Base-by-base conservation (phyloP, 2,329 filamentous ascomycete genomes). In the Zasmidium cellare region DNA sequence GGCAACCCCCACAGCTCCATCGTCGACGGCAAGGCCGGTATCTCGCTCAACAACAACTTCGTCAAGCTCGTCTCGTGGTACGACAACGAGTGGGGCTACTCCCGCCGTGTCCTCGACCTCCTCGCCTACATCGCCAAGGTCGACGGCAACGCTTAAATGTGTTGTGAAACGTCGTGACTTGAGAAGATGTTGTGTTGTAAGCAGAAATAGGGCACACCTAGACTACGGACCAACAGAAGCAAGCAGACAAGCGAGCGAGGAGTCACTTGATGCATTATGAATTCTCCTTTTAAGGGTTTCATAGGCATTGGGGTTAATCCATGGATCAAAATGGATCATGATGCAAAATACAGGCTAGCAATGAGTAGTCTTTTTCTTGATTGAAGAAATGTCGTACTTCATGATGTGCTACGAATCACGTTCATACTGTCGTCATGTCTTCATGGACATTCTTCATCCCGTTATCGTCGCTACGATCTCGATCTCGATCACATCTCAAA, bases 1-100 rank as follows among this genome's bases (percentile, higher is more conserved):
- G 94, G 94, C 79, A 90, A 97, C 84, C 85, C 82, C 77, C 80
- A 87, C 87, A 97, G 92, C 69, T 97, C 92, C 82, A 96, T 97
- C 86, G 97, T 99, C 81, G 94, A 99, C 79, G 92, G 92, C 79
- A 96, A 96, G 89, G 94, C 94, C 62, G 94, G 94, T 86, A 97
- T 99, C 81, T 90, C 92, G 68, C 89, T 99, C 72, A 99, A 97
- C 87, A 81, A 92, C 75, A 92, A 97, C 88, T 97, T 97, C 79
- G 87, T 96, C 86, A 99, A 99, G 90, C 86, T 99, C 64, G 89
- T 97, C 77, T 88, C 88, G 73, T 97, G 93, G 94, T 71, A 71
- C 67, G 67, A 67, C 86, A 97, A 97, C 86, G 93, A 97, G 87
- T 97, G 92, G 92, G 94, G 92, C 75, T 97, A 99, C 89, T 96